Evolutionary conservation across 441 rosid species (phyloP), one percentile per base, ranked within the genome.

Genomic region (Dalechampia spathulata): DNA sequence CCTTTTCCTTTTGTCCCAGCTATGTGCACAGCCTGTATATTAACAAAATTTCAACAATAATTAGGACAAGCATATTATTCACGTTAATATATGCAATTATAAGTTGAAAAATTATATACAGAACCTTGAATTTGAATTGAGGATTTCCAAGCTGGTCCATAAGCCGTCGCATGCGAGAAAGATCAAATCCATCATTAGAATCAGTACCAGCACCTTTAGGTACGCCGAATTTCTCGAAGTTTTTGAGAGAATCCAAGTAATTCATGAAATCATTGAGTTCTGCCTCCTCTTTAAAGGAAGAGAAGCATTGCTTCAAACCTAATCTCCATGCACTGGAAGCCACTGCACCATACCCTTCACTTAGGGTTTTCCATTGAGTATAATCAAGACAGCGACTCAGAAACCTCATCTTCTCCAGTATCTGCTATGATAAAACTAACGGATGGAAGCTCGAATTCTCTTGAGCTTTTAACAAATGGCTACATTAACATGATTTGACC

Each of bases 1-100:
- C 97, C 96, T 79, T 89, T 92, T 57, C 96, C 99, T 58, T 92
- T 89, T 2, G 97, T 92, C 56, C 99, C 99, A 51, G 96, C 90
- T 46, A 92, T 76, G 62, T 92, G 99, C 68, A 89, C 63, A 14
- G 79, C 73, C 97, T 66, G 8, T 30, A 30, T 8, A 30, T 30
- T 30, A 30, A 8, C 34, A 30, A 4, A 30, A n/a, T n/a, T n/a
- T n/a, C n/a, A n/a, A n/a, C n/a, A n/a, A n/a, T n/a, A n/a, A n/a
- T n/a, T n/a, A n/a, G n/a, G n/a, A n/a, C n/a, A n/a, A n/a, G n/a
- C n/a, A n/a, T n/a, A n/a, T n/a, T n/a, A n/a, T n/a, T n/a, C n/a
- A 30, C 34, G 4, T 30, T 3, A 30, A 30, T 30, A 3, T 3
- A 30, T 30, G 34, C 34, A 30, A 3, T 30, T 3, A 8, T 4